Evolutionary conservation across 768 basidiomycete species (phyloP).

Genomic region (Hygrocybe coccinea): DNA sequence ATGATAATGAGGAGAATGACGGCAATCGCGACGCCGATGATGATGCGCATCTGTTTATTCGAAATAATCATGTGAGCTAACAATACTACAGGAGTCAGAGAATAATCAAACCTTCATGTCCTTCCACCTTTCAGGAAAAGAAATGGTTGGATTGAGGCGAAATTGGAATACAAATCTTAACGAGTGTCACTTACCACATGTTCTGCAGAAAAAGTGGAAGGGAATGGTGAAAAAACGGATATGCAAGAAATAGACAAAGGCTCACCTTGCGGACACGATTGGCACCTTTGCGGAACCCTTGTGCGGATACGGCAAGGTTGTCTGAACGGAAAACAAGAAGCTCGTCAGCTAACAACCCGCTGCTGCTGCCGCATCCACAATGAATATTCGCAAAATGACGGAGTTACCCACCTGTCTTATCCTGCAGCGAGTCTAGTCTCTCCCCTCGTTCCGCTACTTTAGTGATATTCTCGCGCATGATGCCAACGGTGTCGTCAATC

Average conservation of each 20-base stretch:
- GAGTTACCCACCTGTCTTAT: slow-evolving; percentile 85
- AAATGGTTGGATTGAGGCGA: neutral
- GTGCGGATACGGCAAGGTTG: slow-evolving; percentile 95
- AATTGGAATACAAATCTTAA: slow-evolving; percentile 8
- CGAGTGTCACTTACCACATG: slow-evolving; percentile 75
- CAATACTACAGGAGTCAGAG: slow-evolving; percentile 8
- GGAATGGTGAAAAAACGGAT: slow-evolving; percentile 7
- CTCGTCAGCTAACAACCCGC: neutral
- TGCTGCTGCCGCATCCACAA: no score
- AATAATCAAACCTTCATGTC: slow-evolving; percentile 77
- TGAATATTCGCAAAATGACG: slow-evolving; percentile 5
- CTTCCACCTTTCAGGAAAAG: slow-evolving; percentile 68
- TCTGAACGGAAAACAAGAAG: slow-evolving; percentile 43
- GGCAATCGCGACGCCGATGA: slow-evolving; percentile 84
- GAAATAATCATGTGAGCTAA: neutral
- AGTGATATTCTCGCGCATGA: slow-evolving; percentile 97
- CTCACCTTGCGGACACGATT: slow-evolving; percentile 94
- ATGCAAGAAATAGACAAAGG: slow-evolving; percentile 15
- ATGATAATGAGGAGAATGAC: slow-evolving; percentile 95
- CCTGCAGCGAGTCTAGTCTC: slow-evolving; percentile 87
- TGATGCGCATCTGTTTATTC: slow-evolving; percentile 79
- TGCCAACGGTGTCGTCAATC: slow-evolving; percentile 94
- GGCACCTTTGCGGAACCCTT: slow-evolving; percentile 95
- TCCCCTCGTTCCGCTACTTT: slow-evolving; percentile 95
- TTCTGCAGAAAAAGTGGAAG: slow-evolving; percentile 44